Evolutionary conservation across 768 basidiomycete species (phyloP), one percentile per base, ranked within the genome.

Genomic region (Auriscalpium orientale): DNA sequence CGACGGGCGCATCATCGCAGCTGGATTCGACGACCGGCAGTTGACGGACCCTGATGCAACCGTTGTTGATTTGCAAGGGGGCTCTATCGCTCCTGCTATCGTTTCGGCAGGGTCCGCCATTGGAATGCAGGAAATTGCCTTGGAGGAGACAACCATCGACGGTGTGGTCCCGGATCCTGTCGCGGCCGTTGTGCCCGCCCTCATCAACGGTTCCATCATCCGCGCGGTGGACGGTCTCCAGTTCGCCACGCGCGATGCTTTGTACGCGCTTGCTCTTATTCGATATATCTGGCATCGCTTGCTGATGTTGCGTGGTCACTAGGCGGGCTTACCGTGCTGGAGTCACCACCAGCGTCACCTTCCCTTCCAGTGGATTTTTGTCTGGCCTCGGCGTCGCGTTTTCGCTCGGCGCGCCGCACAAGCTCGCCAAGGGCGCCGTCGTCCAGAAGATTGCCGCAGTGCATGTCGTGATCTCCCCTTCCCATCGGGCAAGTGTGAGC

Each of bases 211-310:
- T 22, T 71, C 73, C 0, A 62, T 89, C n/a, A 70, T 82, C 9
- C 78, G 79, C 37, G 89, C 85, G n/a, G 79, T 76, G 0, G 90
- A 92, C 67, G 88, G 89, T 0, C 73, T 89, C n/a, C 70, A 79
- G 48, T 90, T 84, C 65, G 80, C 75, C 0, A 84, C 83, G 11
- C 76, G 87, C 37, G 79, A 89, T 69, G 82, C 85, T 21, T 72
- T 89, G 87, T 89, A 66, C 62, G 87, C 78, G n/a, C n/a, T 21
- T 21, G 11, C 16, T 8, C 47, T n/a, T n/a, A 15, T 58, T 16
- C 49, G 13, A 28, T 28, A 28, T 28, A 2, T 28, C 28, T 28
- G 28, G 28, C 28, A 28, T 28, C 28, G 28, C 28, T 28, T 28
- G 28, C 28, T 28, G 28, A 28, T 28, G 28, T 5, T 28, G 28